Evolutionary conservation across 2,329 filamentous ascomycete genomes (phyloP), one percentile per base, ranked within the genome.

Genomic region (Alternaria ventricosa): DNA sequence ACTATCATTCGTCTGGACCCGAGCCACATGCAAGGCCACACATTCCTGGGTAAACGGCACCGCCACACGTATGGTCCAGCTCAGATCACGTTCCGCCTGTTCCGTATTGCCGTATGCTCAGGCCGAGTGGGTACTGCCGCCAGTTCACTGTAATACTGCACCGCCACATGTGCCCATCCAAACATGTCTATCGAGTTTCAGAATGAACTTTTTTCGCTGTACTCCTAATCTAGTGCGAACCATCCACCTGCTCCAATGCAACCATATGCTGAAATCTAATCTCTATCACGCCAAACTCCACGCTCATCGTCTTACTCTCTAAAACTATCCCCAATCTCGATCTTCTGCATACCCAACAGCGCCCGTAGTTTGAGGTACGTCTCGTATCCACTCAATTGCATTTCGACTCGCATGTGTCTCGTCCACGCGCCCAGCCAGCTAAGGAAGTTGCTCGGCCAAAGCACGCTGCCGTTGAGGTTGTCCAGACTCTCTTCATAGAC

Each of bases 401-500:
- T 60, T 73, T 88, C 87, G 0, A 90, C 84, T 33, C 86, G 81
- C 57, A 85, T 78, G 71, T 87, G 88, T 11, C 79, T 81, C 3
- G 80, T 74, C 83, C 87, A 87, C 4, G 87, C 88, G 6, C 74
- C 63, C 9, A 89, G 63, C 65, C 87, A 85, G 5, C 73, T 77
- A 66, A 85, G 70, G 44, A 88, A 74, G 65, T 88, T 89, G 9
- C 71, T 59, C 4, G 86, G 86, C 77, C 83, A 84, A 8, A 88
- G 70, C 1, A 87, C 60, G 60, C 85, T 86, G n/a, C 77, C 78
- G 1, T n/a, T 25, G 44, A 87, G 79, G 4, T 77, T 71, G 59
- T 90, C 87, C 63, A 88, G 78, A 63, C 87, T 81, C 73, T 90
- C 88, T 63, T 89, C 84, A 71, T 87, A 89, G 13, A 90, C 87